phyloP scores from a whole-genome alignment of 2,329 filamentous ascomycete species.

The Xylariaceae sp. region DNA sequence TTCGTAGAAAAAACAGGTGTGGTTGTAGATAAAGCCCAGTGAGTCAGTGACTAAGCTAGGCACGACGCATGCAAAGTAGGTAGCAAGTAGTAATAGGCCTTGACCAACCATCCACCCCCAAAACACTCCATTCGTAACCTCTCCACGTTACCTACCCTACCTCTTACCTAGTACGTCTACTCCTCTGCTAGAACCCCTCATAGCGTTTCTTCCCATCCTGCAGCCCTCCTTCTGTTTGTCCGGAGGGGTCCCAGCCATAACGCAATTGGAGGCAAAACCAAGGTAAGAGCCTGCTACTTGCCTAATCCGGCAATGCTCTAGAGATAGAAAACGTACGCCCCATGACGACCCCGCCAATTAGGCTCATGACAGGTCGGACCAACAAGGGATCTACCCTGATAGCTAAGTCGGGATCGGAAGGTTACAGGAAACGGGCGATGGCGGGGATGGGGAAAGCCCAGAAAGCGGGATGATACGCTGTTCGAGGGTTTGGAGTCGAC shows the following conservation, averaged over 20 bases:
- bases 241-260: conserved; percentile 7
- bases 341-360: conserved; percentile 1
- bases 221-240: conserved; percentile 8
- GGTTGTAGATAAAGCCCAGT: background rate
- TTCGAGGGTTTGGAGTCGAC: too few species aligned
- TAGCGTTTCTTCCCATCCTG: background rate
- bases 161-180: background rate
- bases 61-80: too few species aligned
- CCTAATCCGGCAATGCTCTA: conserved; percentile 10
- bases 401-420: conserved; percentile 27
- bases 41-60: too few species aligned
- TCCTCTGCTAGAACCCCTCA: conserved; percentile 1
- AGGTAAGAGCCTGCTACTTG: conserved; percentile 11
- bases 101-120: background rate
- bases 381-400: conserved; percentile 16
- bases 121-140: conserved; percentile 6
- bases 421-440: conserved; percentile 14
- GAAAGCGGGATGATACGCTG: too few species aligned
- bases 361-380: conserved; percentile 1
- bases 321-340: background rate
- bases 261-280: conserved; percentile 13
- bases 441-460: background rate
- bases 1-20: conserved; percentile 14
- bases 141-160: conserved; percentile 1
- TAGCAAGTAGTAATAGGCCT: background rate